Percentiles rank a stretch among this genome's conserved stretches.
phyloP scores from a whole-genome alignment of 2,329 filamentous ascomycete species.

The Berkeleyomyces basicola region DNA sequence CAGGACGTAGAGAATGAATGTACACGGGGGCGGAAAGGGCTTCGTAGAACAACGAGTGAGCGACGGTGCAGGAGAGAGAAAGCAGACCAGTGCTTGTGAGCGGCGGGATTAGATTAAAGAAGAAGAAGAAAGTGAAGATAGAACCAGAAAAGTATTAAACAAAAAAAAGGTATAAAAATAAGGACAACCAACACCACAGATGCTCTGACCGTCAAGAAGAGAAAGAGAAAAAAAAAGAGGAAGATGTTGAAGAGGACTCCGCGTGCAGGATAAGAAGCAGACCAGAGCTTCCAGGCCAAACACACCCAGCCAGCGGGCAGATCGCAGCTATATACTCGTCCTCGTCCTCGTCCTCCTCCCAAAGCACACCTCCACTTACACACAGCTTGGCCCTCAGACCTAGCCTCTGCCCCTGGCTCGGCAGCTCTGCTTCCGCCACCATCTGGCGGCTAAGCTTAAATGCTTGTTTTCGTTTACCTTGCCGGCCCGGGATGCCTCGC shows the following conservation, averaged over 20 bases:
- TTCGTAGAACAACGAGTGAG: slow-evolving; percentile 18
- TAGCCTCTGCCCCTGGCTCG: neutral
- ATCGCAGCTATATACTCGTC: neutral
- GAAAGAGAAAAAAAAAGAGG: slow-evolving; percentile 15
- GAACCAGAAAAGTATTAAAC: slow-evolving; percentile 16
- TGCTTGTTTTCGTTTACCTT: neutral
- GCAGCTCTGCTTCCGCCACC: neutral
- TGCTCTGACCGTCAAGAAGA: slow-evolving; percentile 12
- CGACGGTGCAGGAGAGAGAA: slow-evolving; percentile 18
- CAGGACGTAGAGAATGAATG: slow-evolving; percentile 19
- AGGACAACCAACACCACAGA: slow-evolving; percentile 15
- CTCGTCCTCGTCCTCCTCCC: neutral
- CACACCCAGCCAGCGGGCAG: too few relatives aligned
- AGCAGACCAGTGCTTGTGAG: slow-evolving; percentile 36
- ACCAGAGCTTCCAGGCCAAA: neutral
- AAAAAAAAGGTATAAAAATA: slow-evolving; percentile 17
- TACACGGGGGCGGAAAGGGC: neutral
- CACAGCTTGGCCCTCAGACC: neutral
- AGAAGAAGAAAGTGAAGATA: slow-evolving; percentile 19
- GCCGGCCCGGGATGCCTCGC: neutral
- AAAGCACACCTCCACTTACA: neutral
- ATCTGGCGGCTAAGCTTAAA: slow-evolving; percentile 2
- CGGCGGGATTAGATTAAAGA: slow-evolving; percentile 15
- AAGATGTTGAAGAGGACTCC: neutral
- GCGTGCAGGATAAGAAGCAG: slow-evolving; percentile 7